These are phyloP conservation scores for Candida hungchunana DNA, from an alignment of 805 yeast species.

Conservation along the genomic window DNA sequence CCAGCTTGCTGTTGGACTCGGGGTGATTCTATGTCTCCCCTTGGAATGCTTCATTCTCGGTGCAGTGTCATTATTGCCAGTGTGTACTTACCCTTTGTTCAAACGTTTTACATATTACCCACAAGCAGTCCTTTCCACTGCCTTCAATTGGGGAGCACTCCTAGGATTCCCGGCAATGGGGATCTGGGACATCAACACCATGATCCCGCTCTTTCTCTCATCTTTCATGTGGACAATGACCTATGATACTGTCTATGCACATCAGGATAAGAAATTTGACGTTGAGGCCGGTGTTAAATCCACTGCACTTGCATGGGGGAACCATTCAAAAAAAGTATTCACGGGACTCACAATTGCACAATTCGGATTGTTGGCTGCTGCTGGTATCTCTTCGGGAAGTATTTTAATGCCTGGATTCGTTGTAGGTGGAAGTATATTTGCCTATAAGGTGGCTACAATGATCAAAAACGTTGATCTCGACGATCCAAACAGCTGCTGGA, in stretches of 20 bases:
- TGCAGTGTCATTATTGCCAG: constrained; percentile 72
- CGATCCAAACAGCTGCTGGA: constrained; percentile 79
- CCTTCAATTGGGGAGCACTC: constrained; percentile 93
- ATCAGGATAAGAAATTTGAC: constrained; percentile 91
- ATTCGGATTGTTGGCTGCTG: constrained; percentile 53
- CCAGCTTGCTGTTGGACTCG: constrained; percentile 72
- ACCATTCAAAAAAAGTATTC: constrained; percentile 64
- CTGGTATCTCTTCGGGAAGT: constrained; percentile 66
- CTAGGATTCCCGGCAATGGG: constrained; percentile 97
- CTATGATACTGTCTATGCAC: constrained; percentile 96
- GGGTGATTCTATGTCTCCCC: constrained; percentile 69
- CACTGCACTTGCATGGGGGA: constrained; percentile 95
- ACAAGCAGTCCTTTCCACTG: constrained; percentile 72
- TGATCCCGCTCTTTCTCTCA: constrained; percentile 72
- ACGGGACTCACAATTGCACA: constrained; percentile 65
- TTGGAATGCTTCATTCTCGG: constrained; percentile 78
- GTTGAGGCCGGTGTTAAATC: constrained; percentile 88
- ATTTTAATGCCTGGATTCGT: constrained; percentile 81
- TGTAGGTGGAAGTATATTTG: constrained; percentile 61
- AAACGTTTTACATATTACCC: constrained; percentile 96
- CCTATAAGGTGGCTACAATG: constrained; percentile 64
- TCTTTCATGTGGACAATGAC: constrained; percentile 91
- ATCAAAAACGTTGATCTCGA: constrained; percentile 74
- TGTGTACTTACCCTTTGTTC: constrained; percentile 86
- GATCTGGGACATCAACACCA: constrained; percentile 68